Conservation (phyloP, 495 filamentous ascomycete species). For the Podospora appendiculata region DNA sequence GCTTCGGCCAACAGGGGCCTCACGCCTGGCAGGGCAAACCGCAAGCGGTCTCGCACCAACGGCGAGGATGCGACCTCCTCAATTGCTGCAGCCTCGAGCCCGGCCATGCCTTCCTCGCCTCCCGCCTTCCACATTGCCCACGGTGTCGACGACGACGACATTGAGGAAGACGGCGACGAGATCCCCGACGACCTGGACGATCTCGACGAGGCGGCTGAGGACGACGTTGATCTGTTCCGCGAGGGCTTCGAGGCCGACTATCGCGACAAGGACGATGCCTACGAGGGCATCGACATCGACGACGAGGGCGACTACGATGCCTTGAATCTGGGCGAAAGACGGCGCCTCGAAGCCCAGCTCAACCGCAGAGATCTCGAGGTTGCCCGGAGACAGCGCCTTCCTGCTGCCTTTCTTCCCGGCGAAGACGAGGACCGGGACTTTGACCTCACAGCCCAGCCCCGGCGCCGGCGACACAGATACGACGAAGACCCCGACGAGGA, state of each 20-base stretch:
- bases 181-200: constrained; percentile 82
- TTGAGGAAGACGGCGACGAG: constrained; percentile 29
- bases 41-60: constrained; percentile 75
- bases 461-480: constrained; percentile 75
- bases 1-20: constrained; percentile 79
- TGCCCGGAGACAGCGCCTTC: constrained; percentile 64
- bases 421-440: constrained; percentile 81
- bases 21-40: constrained; percentile 45
- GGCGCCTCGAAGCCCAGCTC: constrained; percentile 76
- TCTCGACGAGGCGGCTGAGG: constrained; percentile 91
- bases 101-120: constrained; percentile 41
- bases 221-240: constrained; percentile 90
- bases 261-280: constrained; percentile 42
- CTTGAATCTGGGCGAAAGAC: constrained; percentile 72
- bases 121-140: constrained; percentile 46
- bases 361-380: constrained; percentile 78
- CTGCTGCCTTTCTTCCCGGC: constrained; percentile 76
- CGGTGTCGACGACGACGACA: constrained; percentile 62
- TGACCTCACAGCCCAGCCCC: constrained; percentile 74
- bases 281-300: constrained; percentile 41
- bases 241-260: constrained; percentile 89
- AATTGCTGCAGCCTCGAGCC: constrained; percentile 52
- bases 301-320: constrained; percentile 60
- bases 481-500: constrained; percentile 91
- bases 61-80: constrained; percentile 64